Evolutionary conservation across 2,329 filamentous ascomycete species (phyloP).

Genomic region (Penicillium sp.): DNA sequence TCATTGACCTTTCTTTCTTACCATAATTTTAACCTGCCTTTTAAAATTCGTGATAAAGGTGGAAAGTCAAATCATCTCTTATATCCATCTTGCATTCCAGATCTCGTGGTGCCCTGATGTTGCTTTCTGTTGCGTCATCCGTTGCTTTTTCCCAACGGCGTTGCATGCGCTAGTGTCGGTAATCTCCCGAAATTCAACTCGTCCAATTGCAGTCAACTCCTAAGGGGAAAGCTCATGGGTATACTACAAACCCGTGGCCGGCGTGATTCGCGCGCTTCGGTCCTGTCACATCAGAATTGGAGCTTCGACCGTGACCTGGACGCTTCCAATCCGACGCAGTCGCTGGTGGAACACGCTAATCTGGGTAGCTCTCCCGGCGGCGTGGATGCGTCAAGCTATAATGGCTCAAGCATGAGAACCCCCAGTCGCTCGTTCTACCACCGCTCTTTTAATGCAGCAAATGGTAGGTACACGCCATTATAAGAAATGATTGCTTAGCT

Average conservation of each 20-base stretch:
- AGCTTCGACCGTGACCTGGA: conserved; percentile 23
- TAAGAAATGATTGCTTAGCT: background rate
- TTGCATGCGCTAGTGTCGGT: conserved; percentile 23
- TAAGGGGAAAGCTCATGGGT: conserved; percentile 21
- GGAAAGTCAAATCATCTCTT: background rate
- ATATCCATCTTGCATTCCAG: background rate
- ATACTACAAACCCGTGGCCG: conserved; percentile 32
- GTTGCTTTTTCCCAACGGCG: conserved; percentile 12
- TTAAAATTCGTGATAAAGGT: background rate
- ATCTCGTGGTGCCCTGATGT: background rate
- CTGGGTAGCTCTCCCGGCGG: conserved; percentile 30
- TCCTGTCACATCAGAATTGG: conserved; percentile 24
- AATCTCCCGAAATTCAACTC: conserved; percentile 12
- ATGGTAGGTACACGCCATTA: conserved; percentile 30
- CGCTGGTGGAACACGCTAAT: conserved; percentile 30
- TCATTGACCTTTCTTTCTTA: background rate
- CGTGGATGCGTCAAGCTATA: conserved; percentile 30
- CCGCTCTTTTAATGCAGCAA: conserved; percentile 43
- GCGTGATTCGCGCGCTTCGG: conserved; percentile 30
- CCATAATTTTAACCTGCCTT: background rate
- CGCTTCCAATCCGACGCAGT: conserved; percentile 16
- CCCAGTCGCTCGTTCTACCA: conserved; percentile 48
- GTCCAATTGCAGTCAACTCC: conserved; percentile 1
- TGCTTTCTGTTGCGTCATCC: conserved; percentile 17
- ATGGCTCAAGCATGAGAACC: conserved; percentile 38